phyloP scores from a whole-genome alignment of 2,329 filamentous ascomycete genomes.

The Alternaria viburni region DNA sequence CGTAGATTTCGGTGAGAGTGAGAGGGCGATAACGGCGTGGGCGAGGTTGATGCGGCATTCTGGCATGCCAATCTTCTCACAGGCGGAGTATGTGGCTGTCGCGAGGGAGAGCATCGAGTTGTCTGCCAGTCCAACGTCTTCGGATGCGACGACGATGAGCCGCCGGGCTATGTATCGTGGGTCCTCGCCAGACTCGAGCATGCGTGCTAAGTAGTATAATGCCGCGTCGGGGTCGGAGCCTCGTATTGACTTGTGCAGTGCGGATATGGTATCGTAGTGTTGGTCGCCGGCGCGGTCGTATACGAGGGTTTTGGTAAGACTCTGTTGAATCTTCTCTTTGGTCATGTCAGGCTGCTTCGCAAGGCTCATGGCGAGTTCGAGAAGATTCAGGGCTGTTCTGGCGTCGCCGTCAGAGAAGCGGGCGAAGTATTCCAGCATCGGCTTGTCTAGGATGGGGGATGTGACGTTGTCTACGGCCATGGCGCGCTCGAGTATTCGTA shows the following conservation, averaged over 20 bases:
- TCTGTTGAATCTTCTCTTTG: constrained; percentile 76
- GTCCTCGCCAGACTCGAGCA: constrained; percentile 95
- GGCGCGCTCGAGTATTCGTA: constrained; percentile 77
- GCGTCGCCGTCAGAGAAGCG: constrained; percentile 92
- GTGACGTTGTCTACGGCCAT: constrained; percentile 64
- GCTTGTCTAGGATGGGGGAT: constrained; percentile 72
- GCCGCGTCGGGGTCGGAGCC: constrained; percentile 86
- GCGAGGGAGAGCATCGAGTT: constrained; percentile 82
- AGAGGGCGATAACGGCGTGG: constrained; percentile 82
- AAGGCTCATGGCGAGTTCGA: constrained; percentile 86
- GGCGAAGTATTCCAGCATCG: constrained; percentile 81
- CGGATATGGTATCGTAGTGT: constrained; percentile 97
- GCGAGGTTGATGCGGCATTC: constrained; percentile 92
- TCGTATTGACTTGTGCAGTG: constrained; percentile 94
- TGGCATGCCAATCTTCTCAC: constrained; percentile 93
- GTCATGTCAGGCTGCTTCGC: constrained; percentile 70
- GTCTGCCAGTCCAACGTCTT: constrained; percentile 92
- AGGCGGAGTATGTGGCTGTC: constrained; percentile 83
- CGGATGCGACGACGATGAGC: constrained; percentile 92
- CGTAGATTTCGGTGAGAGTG: constrained; percentile 83
- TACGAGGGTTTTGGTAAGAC: constrained; percentile 88
- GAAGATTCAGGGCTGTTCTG: constrained; percentile 86
- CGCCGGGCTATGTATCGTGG: constrained; percentile 89
- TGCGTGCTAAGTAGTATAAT: constrained; percentile 92
- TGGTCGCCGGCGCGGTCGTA: constrained; percentile 96